A percentile compares a stretch with the other conserved stretches of the same genome.
These are phyloP conservation scores for Aspergillus avenaceus DNA, from an alignment of 495 filamentous ascomycete species.

Conservation along the genomic window DNA sequence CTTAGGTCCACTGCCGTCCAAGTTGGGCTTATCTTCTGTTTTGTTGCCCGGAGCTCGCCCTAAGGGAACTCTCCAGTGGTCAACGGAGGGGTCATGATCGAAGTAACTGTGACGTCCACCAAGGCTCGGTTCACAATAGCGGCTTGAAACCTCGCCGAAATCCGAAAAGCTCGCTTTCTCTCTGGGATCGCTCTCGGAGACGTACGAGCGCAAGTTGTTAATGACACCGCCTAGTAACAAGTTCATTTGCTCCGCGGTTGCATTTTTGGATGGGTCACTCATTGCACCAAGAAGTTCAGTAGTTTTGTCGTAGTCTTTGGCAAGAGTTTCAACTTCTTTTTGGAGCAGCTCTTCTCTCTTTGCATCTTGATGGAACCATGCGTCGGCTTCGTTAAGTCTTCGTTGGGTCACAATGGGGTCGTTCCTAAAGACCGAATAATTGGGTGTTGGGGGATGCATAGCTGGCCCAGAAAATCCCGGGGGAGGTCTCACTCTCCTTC, in stretches of 20 bases:
- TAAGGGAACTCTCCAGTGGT: slow-evolving; percentile 2
- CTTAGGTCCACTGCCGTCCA: no score
- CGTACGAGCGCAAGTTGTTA: slow-evolving; percentile 20
- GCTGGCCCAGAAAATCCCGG: slow-evolving; percentile 14
- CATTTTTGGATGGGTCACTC: neutral
- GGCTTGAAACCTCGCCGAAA: slow-evolving; percentile 6
- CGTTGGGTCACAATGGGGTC: neutral
- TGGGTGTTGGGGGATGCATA: neutral
- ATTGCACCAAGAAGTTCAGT: slow-evolving; percentile 2
- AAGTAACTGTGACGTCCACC: slow-evolving; percentile 21
- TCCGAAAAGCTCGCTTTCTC: slow-evolving; percentile 14
- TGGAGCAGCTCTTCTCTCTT: slow-evolving; percentile 16
- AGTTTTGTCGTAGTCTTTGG: slow-evolving; percentile 9
- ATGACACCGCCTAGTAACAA: slow-evolving; percentile 19
- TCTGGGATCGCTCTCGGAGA: neutral
- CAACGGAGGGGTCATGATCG: slow-evolving; percentile 13
- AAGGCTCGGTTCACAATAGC: slow-evolving; percentile 8
- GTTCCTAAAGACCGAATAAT: neutral
- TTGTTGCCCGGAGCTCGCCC: neutral
- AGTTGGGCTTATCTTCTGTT: no score
- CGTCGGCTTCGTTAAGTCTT: slow-evolving; percentile 15
- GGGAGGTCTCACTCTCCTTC: slow-evolving; percentile 9
- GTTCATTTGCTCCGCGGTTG: slow-evolving; percentile 11
- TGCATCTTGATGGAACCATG: slow-evolving; percentile 25
- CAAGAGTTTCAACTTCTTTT: slow-evolving; percentile 14